Conservation (phyloP, 192 early-diverging fungal genomes). For the Funneliformis geosporum region DNA sequence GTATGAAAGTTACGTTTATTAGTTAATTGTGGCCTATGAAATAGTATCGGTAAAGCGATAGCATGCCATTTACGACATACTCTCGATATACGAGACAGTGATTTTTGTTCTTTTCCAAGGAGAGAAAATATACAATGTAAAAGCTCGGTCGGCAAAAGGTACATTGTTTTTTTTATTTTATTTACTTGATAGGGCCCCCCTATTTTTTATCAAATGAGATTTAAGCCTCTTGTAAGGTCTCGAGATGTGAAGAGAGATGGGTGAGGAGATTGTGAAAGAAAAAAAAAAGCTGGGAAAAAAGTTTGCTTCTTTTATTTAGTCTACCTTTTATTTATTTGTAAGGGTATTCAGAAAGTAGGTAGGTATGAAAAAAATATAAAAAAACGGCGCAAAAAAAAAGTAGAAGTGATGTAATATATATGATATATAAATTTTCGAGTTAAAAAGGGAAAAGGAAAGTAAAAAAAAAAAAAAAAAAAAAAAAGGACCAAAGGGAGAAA, state of each 20-base stretch:
- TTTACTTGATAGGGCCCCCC: not conserved
- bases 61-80: not conserved
- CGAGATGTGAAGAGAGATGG: no score
- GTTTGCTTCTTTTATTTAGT: no score
- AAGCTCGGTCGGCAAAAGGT: conserved; percentile 19
- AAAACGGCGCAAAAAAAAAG: no score
- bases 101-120: conserved; percentile 14
- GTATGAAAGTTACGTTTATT: not conserved
- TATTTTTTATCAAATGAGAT: no score
- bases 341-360: no score
- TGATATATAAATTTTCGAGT: not conserved
- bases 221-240: no score
- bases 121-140: not conserved
- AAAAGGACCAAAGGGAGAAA: not conserved
- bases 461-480: not conserved
- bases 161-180: not conserved
- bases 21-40: not conserved
- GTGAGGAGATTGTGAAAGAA: no score
- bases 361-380: no score
- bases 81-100: not conserved
- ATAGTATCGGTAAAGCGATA: conserved; percentile 3
- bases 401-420: not conserved
- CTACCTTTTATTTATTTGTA: no score
- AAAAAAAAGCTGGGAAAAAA: no score
- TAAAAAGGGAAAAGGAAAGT: no score